A percentile compares a stretch with the other conserved stretches of the same genome.
phyloP scores from a whole-genome alignment of 2,329 filamentous ascomycete genomes.

The Colletotrichum scovillei region DNA sequence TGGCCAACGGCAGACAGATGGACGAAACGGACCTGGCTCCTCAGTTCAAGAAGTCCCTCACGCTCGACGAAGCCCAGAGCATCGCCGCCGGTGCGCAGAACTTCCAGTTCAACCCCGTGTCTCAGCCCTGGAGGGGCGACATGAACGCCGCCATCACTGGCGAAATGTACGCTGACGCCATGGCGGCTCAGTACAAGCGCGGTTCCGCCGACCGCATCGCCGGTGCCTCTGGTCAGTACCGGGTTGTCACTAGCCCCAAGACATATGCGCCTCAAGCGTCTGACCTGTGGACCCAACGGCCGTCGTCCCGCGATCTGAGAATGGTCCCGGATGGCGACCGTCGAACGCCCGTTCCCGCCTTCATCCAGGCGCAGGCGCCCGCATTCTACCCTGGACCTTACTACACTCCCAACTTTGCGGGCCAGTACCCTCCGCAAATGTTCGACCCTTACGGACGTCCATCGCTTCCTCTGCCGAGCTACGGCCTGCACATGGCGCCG shows the following conservation, averaged over 20 bases:
- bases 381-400: conserved; percentile 47
- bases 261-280: conserved; percentile 42
- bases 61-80: conserved; percentile 45
- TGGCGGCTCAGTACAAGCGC: conserved; percentile 45
- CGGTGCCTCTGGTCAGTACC: conserved; percentile 46
- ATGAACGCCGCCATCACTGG: conserved; percentile 42
- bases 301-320: conserved; percentile 47
- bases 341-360: conserved; percentile 47
- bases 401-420: conserved; percentile 49
- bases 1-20: conserved; percentile 50
- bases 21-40: conserved; percentile 50
- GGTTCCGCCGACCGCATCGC: conserved; percentile 54
- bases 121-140: conserved; percentile 58
- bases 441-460: conserved; percentile 46
- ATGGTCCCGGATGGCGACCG: conserved; percentile 51
- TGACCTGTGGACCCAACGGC: conserved; percentile 53
- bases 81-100: conserved; percentile 43
- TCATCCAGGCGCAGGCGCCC: conserved; percentile 41
- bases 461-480: conserved; percentile 39
- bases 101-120: conserved; percentile 60
- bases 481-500: conserved; percentile 47
- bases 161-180: conserved; percentile 47
- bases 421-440: conserved; percentile 49
- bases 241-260: conserved; percentile 37
- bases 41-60: conserved; percentile 47